Conservation (phyloP, 108 stramenopile species). For the Pseudonitzschia multistriata region DNA sequence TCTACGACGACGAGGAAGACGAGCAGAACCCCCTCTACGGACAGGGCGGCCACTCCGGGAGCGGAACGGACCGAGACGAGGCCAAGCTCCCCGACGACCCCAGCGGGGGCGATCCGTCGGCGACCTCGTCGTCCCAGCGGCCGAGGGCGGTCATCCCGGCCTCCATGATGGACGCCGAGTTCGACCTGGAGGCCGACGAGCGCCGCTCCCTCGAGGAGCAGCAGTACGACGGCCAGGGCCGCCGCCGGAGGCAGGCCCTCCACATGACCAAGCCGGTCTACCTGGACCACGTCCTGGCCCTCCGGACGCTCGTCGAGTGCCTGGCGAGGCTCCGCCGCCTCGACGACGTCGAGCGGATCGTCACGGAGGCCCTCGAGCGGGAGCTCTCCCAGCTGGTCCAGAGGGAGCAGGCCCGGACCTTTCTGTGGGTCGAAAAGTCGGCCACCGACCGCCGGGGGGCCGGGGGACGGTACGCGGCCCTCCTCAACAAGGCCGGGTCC, state of each 20-base stretch:
- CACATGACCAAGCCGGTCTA: slow-evolving; percentile 50
- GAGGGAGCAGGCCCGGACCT: slow-evolving; percentile 76
- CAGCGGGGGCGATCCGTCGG: background rate
- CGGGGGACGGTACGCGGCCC: slow-evolving; percentile 32
- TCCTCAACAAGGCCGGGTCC: slow-evolving; percentile 37
- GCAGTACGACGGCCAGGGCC: slow-evolving; percentile 21
- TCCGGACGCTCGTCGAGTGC: slow-evolving; percentile 83
- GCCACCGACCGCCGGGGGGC: slow-evolving; percentile 16
- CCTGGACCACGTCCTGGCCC: slow-evolving; percentile 64
- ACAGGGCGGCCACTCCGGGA: background rate
- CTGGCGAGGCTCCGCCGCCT: slow-evolving; percentile 62
- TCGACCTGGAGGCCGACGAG: slow-evolving; percentile 83
- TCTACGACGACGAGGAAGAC: slow-evolving; percentile 19
- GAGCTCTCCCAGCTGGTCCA: slow-evolving; percentile 68
- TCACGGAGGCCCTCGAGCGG: slow-evolving; percentile 51
- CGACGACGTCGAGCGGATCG: slow-evolving; percentile 77
- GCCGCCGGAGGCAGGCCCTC: slow-evolving; percentile 13
- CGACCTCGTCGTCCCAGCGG: slow-evolving; percentile 6
- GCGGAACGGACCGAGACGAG: background rate
- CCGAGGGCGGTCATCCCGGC: slow-evolving; percentile 54
- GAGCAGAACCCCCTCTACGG: background rate
- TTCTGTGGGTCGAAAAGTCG: slow-evolving; percentile 58
- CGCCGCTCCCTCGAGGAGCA: slow-evolving; percentile 69
- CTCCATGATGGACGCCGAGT: slow-evolving; percentile 68
- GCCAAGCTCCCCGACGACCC: background rate